Conservation (phyloP, 2,329 filamentous ascomycete species). For the Fusarium metavorans region DNA sequence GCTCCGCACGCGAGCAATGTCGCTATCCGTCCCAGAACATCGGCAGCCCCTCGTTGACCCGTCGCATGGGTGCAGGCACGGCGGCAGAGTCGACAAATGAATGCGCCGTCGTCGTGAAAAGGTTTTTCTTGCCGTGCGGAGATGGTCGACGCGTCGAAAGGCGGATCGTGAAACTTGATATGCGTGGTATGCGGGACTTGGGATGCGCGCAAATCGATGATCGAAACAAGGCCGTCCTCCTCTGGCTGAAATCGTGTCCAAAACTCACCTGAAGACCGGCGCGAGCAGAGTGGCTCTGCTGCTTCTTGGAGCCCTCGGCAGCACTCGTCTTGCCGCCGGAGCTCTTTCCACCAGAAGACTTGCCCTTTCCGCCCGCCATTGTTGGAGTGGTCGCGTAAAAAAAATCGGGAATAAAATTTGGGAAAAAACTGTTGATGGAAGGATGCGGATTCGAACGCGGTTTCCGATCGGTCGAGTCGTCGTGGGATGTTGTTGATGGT, state of each 20-base stretch:
- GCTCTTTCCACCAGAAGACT: slow-evolving; percentile 89
- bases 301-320: slow-evolving; percentile 81
- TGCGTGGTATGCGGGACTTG: slow-evolving; percentile 43
- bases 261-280: slow-evolving; percentile 90
- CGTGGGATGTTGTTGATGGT: slow-evolving; percentile 44
- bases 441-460: slow-evolving; percentile 40
- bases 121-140: slow-evolving; percentile 39
- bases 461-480: slow-evolving; percentile 31
- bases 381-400: slow-evolving; percentile 45
- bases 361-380: slow-evolving; percentile 93
- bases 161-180: slow-evolving; percentile 35
- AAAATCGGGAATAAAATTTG: slow-evolving; percentile 35
- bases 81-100: not conserved
- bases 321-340: slow-evolving; percentile 79
- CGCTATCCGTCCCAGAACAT: slow-evolving; percentile 13
- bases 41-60: slow-evolving; percentile 1
- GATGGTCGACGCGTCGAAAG: slow-evolving; percentile 41
- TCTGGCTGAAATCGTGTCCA: slow-evolving; percentile 9
- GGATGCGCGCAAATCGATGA: slow-evolving; percentile 41
- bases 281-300: slow-evolving; percentile 95
- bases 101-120: slow-evolving; percentile 28
- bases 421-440: slow-evolving; percentile 29
- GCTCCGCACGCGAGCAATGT: slow-evolving; percentile 14
- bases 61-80: slow-evolving; percentile 27
- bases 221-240: slow-evolving; percentile 23